Evolutionary conservation across 169 alveolate genomes (phyloP).

Genomic region (Hepatocystis sp.): DNA sequence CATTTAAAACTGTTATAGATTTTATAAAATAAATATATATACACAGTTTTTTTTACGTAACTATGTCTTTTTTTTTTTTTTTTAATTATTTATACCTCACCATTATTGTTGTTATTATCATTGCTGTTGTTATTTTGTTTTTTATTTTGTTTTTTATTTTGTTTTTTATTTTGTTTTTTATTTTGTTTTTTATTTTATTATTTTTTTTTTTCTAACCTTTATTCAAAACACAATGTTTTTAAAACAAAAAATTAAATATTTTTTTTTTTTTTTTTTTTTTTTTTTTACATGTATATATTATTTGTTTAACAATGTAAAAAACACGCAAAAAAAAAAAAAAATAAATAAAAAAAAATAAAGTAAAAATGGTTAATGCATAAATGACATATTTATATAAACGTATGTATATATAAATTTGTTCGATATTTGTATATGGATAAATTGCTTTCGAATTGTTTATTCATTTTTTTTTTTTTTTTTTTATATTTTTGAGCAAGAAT

Average conservation of each 20-base stretch:
- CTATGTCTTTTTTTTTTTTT: background rate
- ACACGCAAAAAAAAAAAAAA: background rate
- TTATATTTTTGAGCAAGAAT: background rate
- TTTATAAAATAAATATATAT: background rate
- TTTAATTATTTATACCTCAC: no score
- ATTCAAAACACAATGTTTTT: no score
- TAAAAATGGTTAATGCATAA: no score
- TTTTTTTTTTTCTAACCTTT: background rate
- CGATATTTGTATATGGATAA: no score
- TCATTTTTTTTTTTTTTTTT: constrained; percentile 20
- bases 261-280: background rate
- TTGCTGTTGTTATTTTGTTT: no score
- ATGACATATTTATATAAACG: no score
- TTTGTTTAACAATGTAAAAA: background rate
- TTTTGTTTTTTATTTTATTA: background rate
- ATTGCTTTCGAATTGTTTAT: background rate
- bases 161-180: no score
- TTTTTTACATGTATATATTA: background rate
- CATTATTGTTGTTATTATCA: no score
- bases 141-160: no score
- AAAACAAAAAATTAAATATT: no score
- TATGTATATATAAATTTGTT: no score
- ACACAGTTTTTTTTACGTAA: background rate
- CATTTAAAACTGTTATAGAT: constrained; percentile 81
- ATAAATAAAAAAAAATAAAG: no score